Conservation (phyloP, 306 rosid species). For the Begonia peltatifolia region DNA sequence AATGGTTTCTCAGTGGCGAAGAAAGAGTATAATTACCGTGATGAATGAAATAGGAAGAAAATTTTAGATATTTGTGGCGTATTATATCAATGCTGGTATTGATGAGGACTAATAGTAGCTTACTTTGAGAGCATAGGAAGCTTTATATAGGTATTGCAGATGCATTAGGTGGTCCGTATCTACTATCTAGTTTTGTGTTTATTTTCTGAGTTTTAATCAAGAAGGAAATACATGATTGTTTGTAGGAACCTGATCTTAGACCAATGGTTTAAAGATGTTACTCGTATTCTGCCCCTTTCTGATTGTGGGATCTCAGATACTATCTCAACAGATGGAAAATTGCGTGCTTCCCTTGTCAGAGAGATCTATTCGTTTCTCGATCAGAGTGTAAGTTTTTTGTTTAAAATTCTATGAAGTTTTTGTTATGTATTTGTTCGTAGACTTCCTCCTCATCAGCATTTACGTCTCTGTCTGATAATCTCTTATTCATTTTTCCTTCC, state of each 20-base stretch:
- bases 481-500: constrained; percentile 1
- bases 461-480: neutral
- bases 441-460: constrained; percentile 7
- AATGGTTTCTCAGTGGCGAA: no score
- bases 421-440: constrained; percentile 6
- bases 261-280: constrained; percentile 86
- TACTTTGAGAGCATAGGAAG: no score
- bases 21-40: no score
- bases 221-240: constrained; percentile 9
- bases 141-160: no score
- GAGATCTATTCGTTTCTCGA: constrained; percentile 88
- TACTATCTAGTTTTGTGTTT: neutral
- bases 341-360: constrained; percentile 52
- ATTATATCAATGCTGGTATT: no score
- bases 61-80: no score
- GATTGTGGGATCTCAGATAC: constrained; percentile 72
- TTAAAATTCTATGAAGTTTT: constrained; percentile 3
- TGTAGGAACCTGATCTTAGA: constrained; percentile 83
- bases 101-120: no score
- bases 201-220: neutral
- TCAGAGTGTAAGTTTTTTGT: constrained; percentile 57
- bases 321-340: constrained; percentile 35
- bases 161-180: no score
- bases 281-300: constrained; percentile 76
- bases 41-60: no score